Conservation (phyloP, 805 yeast genomes). For the Candida vartiovaarae region DNA sequence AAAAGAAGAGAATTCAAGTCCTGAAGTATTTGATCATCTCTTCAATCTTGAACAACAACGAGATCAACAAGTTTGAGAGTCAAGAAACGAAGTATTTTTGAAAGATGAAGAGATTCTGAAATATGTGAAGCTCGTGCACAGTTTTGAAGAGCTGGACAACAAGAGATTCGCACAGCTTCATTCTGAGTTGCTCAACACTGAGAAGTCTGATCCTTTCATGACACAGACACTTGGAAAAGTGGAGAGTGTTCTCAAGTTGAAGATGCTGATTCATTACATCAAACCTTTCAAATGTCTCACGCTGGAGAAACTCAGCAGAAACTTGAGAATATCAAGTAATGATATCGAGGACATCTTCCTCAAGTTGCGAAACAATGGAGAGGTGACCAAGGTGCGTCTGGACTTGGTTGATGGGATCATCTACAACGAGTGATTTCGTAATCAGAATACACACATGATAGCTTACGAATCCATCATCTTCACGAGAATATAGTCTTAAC, state of each 20-base stretch:
- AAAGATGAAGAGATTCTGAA: slow-evolving; percentile 17
- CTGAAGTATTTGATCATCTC: slow-evolving; percentile 57
- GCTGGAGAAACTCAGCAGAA: slow-evolving; percentile 11
- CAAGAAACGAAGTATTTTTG: slow-evolving; percentile 24
- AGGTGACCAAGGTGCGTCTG: slow-evolving; percentile 15
- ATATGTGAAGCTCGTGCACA: slow-evolving; percentile 15
- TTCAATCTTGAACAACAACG: slow-evolving; percentile 47
- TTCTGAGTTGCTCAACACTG: slow-evolving; percentile 4
- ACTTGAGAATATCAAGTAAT: slow-evolving; percentile 12
- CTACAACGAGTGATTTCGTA: slow-evolving; percentile 12
- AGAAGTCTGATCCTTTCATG: slow-evolving; percentile 14
- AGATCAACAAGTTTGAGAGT: slow-evolving; percentile 25
- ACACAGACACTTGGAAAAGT: slow-evolving; percentile 15
- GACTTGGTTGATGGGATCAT: slow-evolving; percentile 22
- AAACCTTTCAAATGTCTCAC: slow-evolving; percentile 23
- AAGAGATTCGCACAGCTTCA: slow-evolving; percentile 11
- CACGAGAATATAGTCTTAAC: background rate
- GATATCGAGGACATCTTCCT: slow-evolving; percentile 21
- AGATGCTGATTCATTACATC: slow-evolving; percentile 22
- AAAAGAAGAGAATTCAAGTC: slow-evolving; percentile 45
- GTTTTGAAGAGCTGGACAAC: slow-evolving; percentile 18
- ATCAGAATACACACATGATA: background rate
- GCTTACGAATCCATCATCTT: background rate
- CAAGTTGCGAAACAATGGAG: slow-evolving; percentile 16
- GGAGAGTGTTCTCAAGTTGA: slow-evolving; percentile 14